Conservation (phyloP, 192 early-diverging fungal species). For the Dispira simplex region DNA sequence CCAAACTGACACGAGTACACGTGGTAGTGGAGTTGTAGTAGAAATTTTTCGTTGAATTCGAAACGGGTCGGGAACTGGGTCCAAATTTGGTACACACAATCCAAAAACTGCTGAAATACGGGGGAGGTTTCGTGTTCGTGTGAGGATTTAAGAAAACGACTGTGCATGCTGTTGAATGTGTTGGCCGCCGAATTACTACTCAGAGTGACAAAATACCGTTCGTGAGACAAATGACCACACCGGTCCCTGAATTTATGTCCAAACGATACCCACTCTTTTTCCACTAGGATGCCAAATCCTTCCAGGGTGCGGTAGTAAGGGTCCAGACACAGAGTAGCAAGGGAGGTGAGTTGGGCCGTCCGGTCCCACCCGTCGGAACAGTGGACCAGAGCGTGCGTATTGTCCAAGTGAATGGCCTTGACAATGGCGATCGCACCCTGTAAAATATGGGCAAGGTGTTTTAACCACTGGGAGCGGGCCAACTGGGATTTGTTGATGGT, state of each 20-base stretch:
- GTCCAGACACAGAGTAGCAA: constrained; percentile 83
- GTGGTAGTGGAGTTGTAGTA: constrained; percentile 71
- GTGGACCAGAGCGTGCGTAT: constrained; percentile 83
- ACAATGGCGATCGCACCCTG: constrained; percentile 70
- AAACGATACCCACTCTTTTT: constrained; percentile 98
- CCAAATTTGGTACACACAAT: constrained; percentile 90
- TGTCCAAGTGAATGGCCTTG: constrained; percentile 51
- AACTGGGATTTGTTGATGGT: constrained; percentile 34
- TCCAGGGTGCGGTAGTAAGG: constrained; percentile 90
- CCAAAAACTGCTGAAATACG: constrained; percentile 94
- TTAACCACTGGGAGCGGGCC: constrained; percentile 72
- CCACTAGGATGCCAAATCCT: constrained; percentile 80
- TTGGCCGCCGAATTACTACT: constrained; percentile 36
- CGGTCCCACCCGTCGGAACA: constrained; percentile 99
- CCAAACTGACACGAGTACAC: constrained; percentile 89
- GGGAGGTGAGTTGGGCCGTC: constrained; percentile 82
- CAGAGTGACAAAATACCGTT: constrained; percentile 38
- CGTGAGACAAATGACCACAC: constrained; percentile 75
- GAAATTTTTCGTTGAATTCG: constrained; percentile 76
- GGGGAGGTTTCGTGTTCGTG: constrained; percentile 76
- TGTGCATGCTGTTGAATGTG: constrained; percentile 40
- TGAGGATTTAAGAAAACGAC: constrained; percentile 34
- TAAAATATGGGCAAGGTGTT: constrained; percentile 68
- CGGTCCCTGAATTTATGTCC: constrained; percentile 93
- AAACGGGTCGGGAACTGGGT: constrained; percentile 77